Conservation (phyloP, 2,329 filamentous ascomycete species). For the Ophiocordyceps camponoti-leonardi region DNA sequence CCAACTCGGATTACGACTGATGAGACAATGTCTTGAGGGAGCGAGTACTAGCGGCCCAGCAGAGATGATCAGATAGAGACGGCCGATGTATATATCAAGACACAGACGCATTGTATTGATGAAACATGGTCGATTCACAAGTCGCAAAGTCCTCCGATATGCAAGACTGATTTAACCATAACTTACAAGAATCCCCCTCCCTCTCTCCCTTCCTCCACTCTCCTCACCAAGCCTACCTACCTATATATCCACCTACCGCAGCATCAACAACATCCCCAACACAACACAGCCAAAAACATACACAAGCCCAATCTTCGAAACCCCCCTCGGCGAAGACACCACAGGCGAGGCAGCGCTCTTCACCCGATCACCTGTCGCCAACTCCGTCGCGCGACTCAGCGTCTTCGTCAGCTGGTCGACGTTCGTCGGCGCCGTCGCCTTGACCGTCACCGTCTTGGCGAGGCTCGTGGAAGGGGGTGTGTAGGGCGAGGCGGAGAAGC, state of each 20-base stretch:
- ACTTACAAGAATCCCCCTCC: too few species aligned
- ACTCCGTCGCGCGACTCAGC: conserved; percentile 7
- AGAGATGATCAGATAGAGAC: too few species aligned
- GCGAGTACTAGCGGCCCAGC: too few species aligned
- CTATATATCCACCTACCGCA: not conserved
- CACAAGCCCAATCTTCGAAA: not conserved
- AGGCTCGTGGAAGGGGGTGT: conserved; percentile 9
- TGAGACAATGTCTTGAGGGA: too few species aligned
- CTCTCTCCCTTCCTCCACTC: too few species aligned
- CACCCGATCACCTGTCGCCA: not conserved
- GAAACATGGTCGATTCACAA: too few species aligned
- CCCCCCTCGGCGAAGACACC: not conserved
- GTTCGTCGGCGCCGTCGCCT: conserved; percentile 14
- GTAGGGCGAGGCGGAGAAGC: conserved; percentile 16
- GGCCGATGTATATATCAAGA: too few species aligned
- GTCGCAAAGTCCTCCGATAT: too few species aligned
- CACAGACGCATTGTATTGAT: too few species aligned
- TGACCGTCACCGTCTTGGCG: conserved; percentile 13
- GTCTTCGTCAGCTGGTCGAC: conserved; percentile 18
- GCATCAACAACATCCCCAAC: not conserved
- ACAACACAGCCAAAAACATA: not conserved
- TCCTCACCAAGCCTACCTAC: too few species aligned
- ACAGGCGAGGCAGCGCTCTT: not conserved
- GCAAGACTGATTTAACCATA: too few species aligned
- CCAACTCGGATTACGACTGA: too few species aligned